Evolutionary conservation across 495 filamentous ascomycete species (phyloP), one percentile per base, ranked within the genome.

Genomic region (Rhypophila decipiens): DNA sequence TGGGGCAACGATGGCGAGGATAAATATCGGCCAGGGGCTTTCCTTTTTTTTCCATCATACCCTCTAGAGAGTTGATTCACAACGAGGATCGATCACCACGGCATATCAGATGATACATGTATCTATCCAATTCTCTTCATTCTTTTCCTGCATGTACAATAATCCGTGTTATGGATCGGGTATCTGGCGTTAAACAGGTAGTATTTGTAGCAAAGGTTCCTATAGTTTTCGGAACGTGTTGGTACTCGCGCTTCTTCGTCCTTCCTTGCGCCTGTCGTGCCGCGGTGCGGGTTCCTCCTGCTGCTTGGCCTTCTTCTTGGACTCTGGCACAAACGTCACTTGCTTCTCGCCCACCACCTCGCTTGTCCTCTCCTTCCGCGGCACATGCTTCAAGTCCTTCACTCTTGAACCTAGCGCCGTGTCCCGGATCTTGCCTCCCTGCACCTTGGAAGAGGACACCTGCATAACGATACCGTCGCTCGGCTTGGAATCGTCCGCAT

Each of bases 271-370:
- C 53, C 59, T 67, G 52, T 67, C 68, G 49, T 64, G 59, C 45
- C 52, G 51, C 50, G 66, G 58, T 23, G 57, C 51, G 43, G 63
- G 55, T 39, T 63, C 43, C 51, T 56, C 44, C 58, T 64, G 35
- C 61, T 64, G 51, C 60, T 64, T 51, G 47, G 47, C 39, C 64
- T 70, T 82, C 44, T 67, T 78, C 51, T 76, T 83, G 34, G 68
- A 73, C 33, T 74, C 70, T 17, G 87, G 87, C 45, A 82, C 80
- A 71, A 96, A 97, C 17, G 88, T 88, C 41, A 97, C 70, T 62
- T 93, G 80, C 57, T 84, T 76, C 64, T 96, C 94, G 9, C 94
- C 93, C 20, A 87, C 80, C 2, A 85, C 77, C 17, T 79, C 78
- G 34, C 73, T 70, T 3, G 63, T 66, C 20, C 72, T 70, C 2